A percentile compares a stretch with the other conserved stretches of the same genome.
These are phyloP conservation scores for Brassica nigra DNA, from an alignment of 345 rosid species.

Conservation along the genomic window DNA sequence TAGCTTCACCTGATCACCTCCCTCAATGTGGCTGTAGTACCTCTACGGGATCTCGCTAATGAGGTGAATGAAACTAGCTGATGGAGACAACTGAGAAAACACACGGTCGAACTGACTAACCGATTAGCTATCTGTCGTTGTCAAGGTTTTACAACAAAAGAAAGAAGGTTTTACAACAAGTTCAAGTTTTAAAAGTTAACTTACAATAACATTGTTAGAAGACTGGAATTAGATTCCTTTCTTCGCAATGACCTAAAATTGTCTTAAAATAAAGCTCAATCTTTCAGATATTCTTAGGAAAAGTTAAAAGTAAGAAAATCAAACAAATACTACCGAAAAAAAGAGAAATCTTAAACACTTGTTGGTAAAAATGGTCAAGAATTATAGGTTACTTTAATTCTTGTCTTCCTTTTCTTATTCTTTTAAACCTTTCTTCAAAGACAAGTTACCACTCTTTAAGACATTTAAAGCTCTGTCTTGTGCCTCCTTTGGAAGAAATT, in stretches of 20 bases:
- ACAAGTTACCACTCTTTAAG: slow-evolving; percentile 8
- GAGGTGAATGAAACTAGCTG: not conserved
- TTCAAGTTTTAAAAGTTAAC: slow-evolving; percentile 3
- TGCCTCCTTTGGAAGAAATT: not conserved
- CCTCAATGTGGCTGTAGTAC: not conserved
- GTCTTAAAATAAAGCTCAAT: not conserved
- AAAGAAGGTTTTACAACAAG: not conserved
- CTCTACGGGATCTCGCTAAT: not conserved
- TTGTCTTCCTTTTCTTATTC: not conserved
- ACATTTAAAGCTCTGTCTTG: slow-evolving; percentile 24
- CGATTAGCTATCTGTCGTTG: not conserved
- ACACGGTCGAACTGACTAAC: not conserved
- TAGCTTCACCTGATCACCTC: too few relatives aligned
- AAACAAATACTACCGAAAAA: not conserved
- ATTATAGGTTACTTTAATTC: not conserved
- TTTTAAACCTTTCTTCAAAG: slow-evolving; percentile 26
- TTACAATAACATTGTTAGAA: not conserved
- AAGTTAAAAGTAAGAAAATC: not conserved
- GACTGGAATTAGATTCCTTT: slow-evolving; percentile 1
- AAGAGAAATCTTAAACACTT: not conserved
- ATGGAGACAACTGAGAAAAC: not conserved
- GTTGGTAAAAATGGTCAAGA: not conserved
- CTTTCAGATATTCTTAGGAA: slow-evolving; percentile 12
- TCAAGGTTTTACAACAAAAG: not conserved
- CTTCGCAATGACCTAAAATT: slow-evolving; percentile 20